phyloP scores from a whole-genome alignment of 805 yeast species.

The Teunomyces gatunensis region DNA sequence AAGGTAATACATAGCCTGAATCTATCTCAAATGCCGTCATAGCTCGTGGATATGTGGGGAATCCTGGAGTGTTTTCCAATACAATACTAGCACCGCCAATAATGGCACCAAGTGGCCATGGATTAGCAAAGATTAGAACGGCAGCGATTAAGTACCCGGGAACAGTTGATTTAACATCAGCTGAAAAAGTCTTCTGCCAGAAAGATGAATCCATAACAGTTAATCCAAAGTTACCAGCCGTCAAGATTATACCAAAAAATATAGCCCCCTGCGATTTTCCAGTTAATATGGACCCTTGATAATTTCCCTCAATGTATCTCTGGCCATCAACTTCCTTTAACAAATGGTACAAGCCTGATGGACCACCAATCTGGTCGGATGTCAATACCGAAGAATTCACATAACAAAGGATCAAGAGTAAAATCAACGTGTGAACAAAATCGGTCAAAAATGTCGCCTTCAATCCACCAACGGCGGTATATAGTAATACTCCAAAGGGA shows the following conservation, averaged over 20 bases:
- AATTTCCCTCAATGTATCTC: conserved; percentile 30
- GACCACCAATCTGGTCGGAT: conserved; percentile 26
- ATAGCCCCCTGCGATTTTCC: conserved; percentile 34
- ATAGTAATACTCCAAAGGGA: conserved; percentile 41
- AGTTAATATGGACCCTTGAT: conserved; percentile 34
- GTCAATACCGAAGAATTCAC: conserved; percentile 24
- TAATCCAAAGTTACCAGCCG: conserved; percentile 36
- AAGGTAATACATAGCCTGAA: conserved; percentile 30
- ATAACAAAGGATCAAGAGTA: conserved; percentile 25
- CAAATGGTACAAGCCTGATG: conserved; percentile 25
- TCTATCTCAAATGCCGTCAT: conserved; percentile 26
- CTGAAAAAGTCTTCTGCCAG: conserved; percentile 41
- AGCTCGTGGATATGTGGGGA: conserved; percentile 34
- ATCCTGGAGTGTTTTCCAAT: conserved; percentile 21
- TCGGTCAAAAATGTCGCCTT: conserved; percentile 53
- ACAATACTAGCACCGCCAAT: conserved; percentile 32
- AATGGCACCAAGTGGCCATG: conserved; percentile 36
- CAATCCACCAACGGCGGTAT: conserved; percentile 50
- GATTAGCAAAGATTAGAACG: conserved; percentile 28
- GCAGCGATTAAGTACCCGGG: conserved; percentile 39
- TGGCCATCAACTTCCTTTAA: conserved; percentile 14
- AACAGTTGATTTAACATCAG: conserved; percentile 32
- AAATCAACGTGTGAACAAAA: conserved; percentile 20
- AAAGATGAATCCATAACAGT: conserved; percentile 40
- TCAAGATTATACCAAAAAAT: conserved; percentile 33